A percentile compares a stretch with the other conserved stretches of the same genome.
phyloP scores from a whole-genome alignment of 192 early-diverging fungal species.

The Geranomyces variabilis region DNA sequence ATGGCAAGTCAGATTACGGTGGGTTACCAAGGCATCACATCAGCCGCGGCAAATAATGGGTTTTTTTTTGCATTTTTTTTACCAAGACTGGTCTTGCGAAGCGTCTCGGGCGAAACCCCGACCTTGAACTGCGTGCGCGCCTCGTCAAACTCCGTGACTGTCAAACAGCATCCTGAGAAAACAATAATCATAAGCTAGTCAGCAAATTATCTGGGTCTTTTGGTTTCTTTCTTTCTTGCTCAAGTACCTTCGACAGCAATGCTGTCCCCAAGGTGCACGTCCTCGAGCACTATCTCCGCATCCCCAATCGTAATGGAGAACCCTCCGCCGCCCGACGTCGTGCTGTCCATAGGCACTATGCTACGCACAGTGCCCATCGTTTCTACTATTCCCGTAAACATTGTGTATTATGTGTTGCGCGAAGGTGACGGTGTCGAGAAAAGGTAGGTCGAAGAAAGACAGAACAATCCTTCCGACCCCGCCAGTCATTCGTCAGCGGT shows the following conservation, averaged over 20 bases:
- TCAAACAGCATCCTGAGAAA: conserved; percentile 82
- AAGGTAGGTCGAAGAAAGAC: too few relatives aligned
- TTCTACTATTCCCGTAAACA: conserved; percentile 99
- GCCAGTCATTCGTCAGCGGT: too few relatives aligned
- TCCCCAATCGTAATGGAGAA: conserved; percentile 81
- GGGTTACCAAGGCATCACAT: conserved; percentile 7
- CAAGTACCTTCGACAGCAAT: conserved; percentile 85
- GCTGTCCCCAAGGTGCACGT: conserved; percentile 91
- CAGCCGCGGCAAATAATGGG: too few relatives aligned
- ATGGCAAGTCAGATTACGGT: too few relatives aligned
- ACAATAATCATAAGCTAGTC: not conserved
- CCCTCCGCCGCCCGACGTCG: conserved; percentile 81
- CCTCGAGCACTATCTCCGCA: conserved; percentile 70
- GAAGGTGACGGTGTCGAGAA: too few relatives aligned
- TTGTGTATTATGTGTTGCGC: too few relatives aligned
- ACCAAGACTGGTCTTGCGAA: conserved; percentile 91
- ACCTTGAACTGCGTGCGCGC: conserved; percentile 78
- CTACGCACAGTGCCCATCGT: conserved; percentile 76
- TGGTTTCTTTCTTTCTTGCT: too few relatives aligned
- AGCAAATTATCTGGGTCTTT: not conserved
- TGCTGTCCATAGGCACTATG: conserved; percentile 71
- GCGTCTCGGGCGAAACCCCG: conserved; percentile 89
- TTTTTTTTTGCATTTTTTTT: conserved; percentile 3
- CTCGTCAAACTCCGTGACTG: conserved; percentile 89
- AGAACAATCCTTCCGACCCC: too few relatives aligned